Evolutionary conservation across 148 eudicot species (phyloP).

Genomic region (Fagopyrum esculentum): DNA sequence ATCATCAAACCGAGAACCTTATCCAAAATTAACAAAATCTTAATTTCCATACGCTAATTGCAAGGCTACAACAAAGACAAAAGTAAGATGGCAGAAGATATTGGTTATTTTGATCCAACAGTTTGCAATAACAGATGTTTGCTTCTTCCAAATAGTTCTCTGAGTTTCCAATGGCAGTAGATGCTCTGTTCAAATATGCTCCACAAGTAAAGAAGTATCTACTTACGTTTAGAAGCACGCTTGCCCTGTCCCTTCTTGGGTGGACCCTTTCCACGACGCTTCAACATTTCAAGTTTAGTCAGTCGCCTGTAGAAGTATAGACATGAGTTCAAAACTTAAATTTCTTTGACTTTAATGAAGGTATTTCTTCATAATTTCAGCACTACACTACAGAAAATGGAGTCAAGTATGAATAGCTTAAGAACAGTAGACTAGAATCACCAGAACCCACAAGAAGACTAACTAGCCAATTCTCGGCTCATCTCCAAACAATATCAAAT

Average conservation of each 20-base stretch:
- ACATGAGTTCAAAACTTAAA: not conserved
- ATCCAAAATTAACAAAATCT: not conserved
- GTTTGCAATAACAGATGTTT: not conserved
- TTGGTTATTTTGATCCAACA: not conserved
- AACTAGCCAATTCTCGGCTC: not conserved
- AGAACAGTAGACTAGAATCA: not conserved
- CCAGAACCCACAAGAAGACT: not conserved
- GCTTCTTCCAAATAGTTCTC: not conserved
- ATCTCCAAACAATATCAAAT: not conserved
- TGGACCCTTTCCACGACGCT: slow-evolving; percentile 84
- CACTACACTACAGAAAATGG: not conserved
- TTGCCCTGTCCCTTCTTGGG: slow-evolving; percentile 96
- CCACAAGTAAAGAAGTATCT: slow-evolving; percentile 17
- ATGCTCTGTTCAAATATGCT: not conserved
- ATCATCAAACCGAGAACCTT: not conserved
- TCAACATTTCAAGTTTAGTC: slow-evolving; percentile 68
- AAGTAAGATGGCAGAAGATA: not conserved
- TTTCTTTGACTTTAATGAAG: no score
- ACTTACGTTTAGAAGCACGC: slow-evolving; percentile 70
- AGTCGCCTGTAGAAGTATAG: slow-evolving; percentile 39
- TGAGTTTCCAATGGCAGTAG: not conserved
- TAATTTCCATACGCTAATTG: not conserved
- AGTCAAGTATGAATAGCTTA: not conserved
- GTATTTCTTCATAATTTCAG: not conserved
- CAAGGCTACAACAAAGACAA: not conserved